Conservation (phyloP, 805 yeast species). For the Pichia ethanolica region DNA sequence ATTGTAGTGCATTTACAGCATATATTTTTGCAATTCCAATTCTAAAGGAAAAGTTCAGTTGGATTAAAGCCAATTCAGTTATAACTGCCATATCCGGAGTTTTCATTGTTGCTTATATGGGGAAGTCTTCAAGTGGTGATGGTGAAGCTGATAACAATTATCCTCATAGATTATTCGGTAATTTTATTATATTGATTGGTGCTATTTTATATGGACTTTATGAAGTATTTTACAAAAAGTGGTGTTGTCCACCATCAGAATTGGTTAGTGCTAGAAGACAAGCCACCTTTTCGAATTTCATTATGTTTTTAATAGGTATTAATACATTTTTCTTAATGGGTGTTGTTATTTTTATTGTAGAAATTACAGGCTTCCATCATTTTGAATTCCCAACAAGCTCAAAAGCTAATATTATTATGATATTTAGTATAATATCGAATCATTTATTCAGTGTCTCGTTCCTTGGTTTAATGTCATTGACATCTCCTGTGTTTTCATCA, state of each 20-base stretch:
- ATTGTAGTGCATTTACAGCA: slow-evolving; percentile 85
- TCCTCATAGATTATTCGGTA: slow-evolving; percentile 62
- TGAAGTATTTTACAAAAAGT: slow-evolving; percentile 74
- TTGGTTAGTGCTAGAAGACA: slow-evolving; percentile 58
- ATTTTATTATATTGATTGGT: slow-evolving; percentile 61
- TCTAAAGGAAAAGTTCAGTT: slow-evolving; percentile 55
- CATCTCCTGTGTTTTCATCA: slow-evolving; percentile 77
- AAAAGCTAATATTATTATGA: slow-evolving; percentile 36
- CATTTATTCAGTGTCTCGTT: slow-evolving; percentile 64
- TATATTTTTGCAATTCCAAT: slow-evolving; percentile 76
- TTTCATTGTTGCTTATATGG: slow-evolving; percentile 67
- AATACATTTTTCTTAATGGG: slow-evolving; percentile 46
- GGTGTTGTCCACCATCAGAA: slow-evolving; percentile 65
- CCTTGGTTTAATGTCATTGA: slow-evolving; percentile 70
- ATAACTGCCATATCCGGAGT: slow-evolving; percentile 69
- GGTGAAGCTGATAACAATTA: slow-evolving; percentile 25
- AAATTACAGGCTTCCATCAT: slow-evolving; percentile 47
- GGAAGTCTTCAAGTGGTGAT: slow-evolving; percentile 19
- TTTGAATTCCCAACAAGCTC: slow-evolving; percentile 45
- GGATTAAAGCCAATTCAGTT: slow-evolving; percentile 61
- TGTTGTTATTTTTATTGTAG: slow-evolving; percentile 39
- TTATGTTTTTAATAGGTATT: slow-evolving; percentile 61
- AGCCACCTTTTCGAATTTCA: slow-evolving; percentile 71
- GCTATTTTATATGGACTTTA: slow-evolving; percentile 75
- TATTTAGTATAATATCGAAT: slow-evolving; percentile 53